A percentile compares a stretch with the other conserved stretches of the same genome.
phyloP scores from a whole-genome alignment of 1,284 basidiomycete genomes.

The Cystobasidium pallidum region DNA sequence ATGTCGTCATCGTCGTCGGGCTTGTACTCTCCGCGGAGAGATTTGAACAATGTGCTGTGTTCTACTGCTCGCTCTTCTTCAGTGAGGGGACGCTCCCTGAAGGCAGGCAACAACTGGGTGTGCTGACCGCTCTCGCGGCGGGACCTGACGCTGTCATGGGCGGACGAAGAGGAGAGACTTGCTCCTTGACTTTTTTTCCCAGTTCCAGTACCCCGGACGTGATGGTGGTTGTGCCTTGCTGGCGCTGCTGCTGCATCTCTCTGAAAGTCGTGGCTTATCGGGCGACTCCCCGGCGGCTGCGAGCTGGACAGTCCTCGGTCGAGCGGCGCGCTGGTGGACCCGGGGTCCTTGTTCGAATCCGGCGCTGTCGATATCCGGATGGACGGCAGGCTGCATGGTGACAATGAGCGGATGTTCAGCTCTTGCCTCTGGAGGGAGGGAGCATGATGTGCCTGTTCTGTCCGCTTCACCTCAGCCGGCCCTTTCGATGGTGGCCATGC shows the following conservation, averaged over 20 bases:
- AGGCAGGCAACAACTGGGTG: not conserved
- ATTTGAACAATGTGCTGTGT: conserved; percentile 4
- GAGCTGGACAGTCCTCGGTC: conserved; percentile 9
- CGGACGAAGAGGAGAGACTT: conserved; percentile 2
- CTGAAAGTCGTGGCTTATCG: conserved; percentile 3
- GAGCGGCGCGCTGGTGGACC: conserved; percentile 4
- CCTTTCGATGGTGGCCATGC: conserved; percentile 28
- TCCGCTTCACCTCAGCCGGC: conserved; percentile 18
- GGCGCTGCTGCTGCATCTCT: not conserved
- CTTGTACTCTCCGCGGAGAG: conserved; percentile 12
- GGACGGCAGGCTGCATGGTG: conserved; percentile 37
- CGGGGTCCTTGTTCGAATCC: not conserved
- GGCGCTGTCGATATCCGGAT: conserved; percentile 35
- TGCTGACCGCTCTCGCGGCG: conserved; percentile 2
- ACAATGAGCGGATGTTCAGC: too few relatives aligned
- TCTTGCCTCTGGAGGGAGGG: too few relatives aligned
- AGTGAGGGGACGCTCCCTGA: not conserved
- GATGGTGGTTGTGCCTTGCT: not conserved
- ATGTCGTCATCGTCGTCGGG: not conserved
- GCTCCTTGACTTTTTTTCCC: not conserved
- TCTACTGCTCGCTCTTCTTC: not conserved
- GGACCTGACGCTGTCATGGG: conserved; percentile 3
- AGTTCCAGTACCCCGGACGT: not conserved
- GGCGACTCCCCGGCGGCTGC: conserved; percentile 1
- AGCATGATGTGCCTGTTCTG: too few relatives aligned